Evolutionary conservation across 2,329 filamentous ascomycete genomes (phyloP).

Genomic region (Venturia aucupariae): DNA sequence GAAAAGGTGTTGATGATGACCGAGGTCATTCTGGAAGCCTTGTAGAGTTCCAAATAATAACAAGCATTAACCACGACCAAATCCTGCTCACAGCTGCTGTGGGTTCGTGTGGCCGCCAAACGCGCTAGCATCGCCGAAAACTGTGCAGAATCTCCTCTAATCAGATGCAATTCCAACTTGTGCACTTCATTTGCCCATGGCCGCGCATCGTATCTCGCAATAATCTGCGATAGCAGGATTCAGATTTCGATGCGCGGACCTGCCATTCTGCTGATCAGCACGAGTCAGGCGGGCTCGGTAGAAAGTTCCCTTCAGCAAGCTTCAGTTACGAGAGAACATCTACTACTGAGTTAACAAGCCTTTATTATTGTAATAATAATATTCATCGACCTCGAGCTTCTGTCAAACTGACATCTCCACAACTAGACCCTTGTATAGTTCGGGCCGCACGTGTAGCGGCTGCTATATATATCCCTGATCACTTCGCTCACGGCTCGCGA

Average conservation of each 20-base stretch:
- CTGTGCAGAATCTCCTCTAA: neutral
- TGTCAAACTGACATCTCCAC: neutral
- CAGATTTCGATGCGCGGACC: neutral
- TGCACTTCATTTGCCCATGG: neutral
- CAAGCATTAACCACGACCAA: neutral
- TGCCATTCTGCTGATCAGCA: neutral
- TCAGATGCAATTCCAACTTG: neutral
- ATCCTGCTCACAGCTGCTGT: neutral
- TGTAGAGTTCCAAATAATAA: slow-evolving; percentile 4
- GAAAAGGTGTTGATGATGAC: slow-evolving; percentile 36
- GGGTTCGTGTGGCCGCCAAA: neutral
- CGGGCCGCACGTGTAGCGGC: neutral
- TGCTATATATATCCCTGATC: neutral
- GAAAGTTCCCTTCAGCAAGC: no score
- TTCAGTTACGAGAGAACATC: no score
- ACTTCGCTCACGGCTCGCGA: neutral
- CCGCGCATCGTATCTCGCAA: neutral
- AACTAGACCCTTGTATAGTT: neutral
- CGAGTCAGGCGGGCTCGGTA: no score
- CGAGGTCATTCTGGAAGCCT: slow-evolving; percentile 25
- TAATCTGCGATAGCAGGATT: neutral
- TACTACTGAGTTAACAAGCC: no score
- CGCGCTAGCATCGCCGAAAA: neutral
- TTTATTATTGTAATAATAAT: no score
- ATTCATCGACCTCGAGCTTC: neutral